Evolutionary conservation across 2,329 filamentous ascomycete genomes (phyloP), one percentile per base, ranked within the genome.

Genomic region (Apiospora rasikravindrae): DNA sequence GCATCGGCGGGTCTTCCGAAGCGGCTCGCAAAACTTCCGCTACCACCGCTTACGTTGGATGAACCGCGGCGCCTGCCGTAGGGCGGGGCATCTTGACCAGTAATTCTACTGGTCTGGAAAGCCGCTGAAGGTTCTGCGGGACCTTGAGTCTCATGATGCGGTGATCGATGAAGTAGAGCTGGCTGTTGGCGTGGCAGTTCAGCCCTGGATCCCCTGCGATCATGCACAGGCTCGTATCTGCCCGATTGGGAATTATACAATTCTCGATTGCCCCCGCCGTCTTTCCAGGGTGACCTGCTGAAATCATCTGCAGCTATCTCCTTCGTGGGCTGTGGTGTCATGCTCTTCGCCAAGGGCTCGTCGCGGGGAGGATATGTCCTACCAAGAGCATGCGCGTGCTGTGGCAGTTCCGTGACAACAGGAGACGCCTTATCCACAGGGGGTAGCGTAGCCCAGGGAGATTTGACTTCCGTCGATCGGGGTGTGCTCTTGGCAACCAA

Each of bases 291-390:
- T 70, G 92, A 90, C 74, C 96, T 89, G 80, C 92, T 97, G 79
- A 98, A 98, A 76, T 98, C 96, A 81, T 98, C 96, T 0, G 95
- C 93, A 7, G 95, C 94, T 74, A 98, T 97, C 80, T 98, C 95
- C 78, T 94, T 94, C 0, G 92, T 88, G 11, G 86, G 86, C 24
- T 86, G 86, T 24, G 85, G 86, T 24, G 85, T 84, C 75, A 86
- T 84, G 70, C 84, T 84, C 85, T 7, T 86, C 84, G 71, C 47
- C 33, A 69, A 16, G 47, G 22, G 4, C 33, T 51, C 68, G 47
- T 94, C 91, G 77, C 86, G 87, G 29, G 85, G 82, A 72, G 87
- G 82, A 74, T 86, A 86, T 40, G 33, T 37, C 33, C 89, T 69
- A 5, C 72, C 70, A 42, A 26, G 7, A 44, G 26, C 42, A 33